Conservation (phyloP, 768 basidiomycete genomes). For the Macrolepiota dolichaula region DNA sequence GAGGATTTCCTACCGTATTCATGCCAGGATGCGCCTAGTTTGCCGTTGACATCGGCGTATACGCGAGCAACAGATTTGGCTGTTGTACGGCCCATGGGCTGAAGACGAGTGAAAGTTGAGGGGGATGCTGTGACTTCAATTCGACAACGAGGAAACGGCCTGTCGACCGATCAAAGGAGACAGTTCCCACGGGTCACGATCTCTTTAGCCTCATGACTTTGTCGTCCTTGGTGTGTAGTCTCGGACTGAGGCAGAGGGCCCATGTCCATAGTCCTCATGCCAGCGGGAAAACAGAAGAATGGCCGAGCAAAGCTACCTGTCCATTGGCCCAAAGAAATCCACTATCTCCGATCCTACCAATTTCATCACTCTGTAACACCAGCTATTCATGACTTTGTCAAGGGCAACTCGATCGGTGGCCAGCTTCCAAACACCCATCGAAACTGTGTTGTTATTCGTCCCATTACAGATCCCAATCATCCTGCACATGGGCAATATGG, state of each 20-base stretch:
- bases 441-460: constrained; percentile 48
- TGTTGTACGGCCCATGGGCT: constrained; percentile 64
- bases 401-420: constrained; percentile 16
- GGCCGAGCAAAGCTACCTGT: background rate
- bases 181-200: constrained; percentile 24
- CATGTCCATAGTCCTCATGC: background rate
- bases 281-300: background rate
- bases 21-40: constrained; percentile 87
- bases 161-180: constrained; percentile 18
- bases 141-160: constrained; percentile 9
- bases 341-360: constrained; percentile 6
- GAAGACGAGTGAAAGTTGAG: constrained; percentile 9
- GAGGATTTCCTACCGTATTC: constrained; percentile 73
- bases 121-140: constrained; percentile 11
- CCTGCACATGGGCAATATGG: constrained; percentile 80
- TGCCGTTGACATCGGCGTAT: constrained; percentile 85
- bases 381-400: constrained; percentile 36
- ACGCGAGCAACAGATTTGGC: constrained; percentile 82
- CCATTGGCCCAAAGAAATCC: constrained; percentile 6
- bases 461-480: constrained; percentile 53
- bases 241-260: no score
- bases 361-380: constrained; percentile 22
- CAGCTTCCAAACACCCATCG: constrained; percentile 15
- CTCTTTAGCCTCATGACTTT: background rate
- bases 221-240: background rate